phyloP scores from a whole-genome alignment of 2,329 filamentous ascomycete species.

The Cladosporium cucumerinum region DNA sequence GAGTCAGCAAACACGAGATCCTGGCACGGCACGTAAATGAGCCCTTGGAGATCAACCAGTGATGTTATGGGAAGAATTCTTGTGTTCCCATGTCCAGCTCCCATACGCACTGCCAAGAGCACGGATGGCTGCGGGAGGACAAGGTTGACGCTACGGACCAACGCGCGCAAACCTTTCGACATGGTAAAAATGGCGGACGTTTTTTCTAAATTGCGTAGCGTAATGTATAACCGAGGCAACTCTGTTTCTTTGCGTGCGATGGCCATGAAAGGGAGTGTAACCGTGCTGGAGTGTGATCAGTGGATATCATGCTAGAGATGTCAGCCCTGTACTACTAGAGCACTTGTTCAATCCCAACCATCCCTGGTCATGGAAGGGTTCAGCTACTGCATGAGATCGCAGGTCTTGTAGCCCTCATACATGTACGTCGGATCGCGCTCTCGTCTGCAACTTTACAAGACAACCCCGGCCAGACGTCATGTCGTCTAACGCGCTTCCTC shows the following conservation, averaged over 20 bases:
- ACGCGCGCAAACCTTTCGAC: background rate
- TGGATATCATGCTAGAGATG: background rate
- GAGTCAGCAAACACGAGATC: background rate
- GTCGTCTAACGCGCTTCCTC: constrained; percentile 14
- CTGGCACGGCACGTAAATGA: background rate
- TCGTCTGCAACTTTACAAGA: background rate
- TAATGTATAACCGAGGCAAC: background rate
- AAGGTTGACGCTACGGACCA: background rate
- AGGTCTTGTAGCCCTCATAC: background rate
- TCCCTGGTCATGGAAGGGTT: background rate
- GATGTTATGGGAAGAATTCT: background rate
- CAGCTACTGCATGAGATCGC: background rate
- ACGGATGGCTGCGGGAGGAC: background rate
- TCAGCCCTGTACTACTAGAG: background rate
- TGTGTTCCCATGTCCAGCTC: background rate
- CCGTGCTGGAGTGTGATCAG: background rate
- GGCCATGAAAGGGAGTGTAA: background rate
- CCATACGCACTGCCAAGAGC: background rate
- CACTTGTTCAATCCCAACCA: background rate
- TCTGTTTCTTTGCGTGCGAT: background rate
- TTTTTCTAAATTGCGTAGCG: background rate
- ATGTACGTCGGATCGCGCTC: background rate
- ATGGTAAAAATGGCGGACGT: background rate
- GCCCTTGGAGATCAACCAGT: background rate
- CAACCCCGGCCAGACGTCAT: background rate